Evolutionary conservation across 257 asterid species (phyloP).

Genomic region (Misopates orontium): DNA sequence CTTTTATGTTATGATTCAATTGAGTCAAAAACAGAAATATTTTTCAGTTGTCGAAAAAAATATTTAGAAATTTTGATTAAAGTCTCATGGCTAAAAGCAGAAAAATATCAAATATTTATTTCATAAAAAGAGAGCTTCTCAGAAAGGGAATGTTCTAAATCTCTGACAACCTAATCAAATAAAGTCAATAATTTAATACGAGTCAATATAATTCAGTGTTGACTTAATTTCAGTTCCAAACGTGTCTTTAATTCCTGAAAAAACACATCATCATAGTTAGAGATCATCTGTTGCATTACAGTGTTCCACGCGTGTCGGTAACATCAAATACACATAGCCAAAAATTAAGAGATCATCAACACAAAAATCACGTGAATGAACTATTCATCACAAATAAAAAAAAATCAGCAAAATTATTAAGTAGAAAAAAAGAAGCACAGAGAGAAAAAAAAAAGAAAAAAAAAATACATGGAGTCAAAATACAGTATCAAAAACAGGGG

Average conservation of each 20-base stretch:
- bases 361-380: neutral
- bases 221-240: neutral
- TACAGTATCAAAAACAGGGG: neutral
- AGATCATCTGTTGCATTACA: neutral
- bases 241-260: neutral
- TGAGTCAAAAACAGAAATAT: too few species aligned
- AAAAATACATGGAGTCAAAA: neutral
- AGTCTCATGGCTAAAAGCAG: too few species aligned
- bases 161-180: too few species aligned
- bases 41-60: too few species aligned
- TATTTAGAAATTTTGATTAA: too few species aligned
- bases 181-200: neutral
- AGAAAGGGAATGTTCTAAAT: too few species aligned
- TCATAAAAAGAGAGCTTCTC: too few species aligned
- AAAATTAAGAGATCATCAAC: neutral
- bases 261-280: neutral
- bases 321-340: neutral
- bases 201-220: neutral
- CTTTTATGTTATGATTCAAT: too few species aligned
- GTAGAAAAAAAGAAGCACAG: neutral
- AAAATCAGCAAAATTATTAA: neutral
- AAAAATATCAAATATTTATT: too few species aligned
- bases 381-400: neutral
- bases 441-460: neutral
- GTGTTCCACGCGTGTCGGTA: conserved; percentile 22